A percentile compares a stretch with the other conserved stretches of the same genome.
phyloP scores from a whole-genome alignment of 352 stramenopile species.

The Globisporangium camurandrum region DNA sequence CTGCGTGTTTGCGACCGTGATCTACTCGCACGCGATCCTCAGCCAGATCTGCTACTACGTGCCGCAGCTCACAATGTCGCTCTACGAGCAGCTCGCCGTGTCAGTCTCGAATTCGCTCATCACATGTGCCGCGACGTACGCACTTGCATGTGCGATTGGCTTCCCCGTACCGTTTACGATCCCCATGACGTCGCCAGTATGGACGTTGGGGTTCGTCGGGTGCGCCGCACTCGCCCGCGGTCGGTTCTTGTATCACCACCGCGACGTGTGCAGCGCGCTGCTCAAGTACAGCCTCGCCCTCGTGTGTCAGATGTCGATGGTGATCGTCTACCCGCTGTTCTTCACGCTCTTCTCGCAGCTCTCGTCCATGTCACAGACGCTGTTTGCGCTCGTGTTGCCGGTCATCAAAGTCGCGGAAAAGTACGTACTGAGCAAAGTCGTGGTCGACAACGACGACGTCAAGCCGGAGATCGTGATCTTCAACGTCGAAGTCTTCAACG shows the following conservation, averaged over 20 bases:
- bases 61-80: conserved; percentile 13
- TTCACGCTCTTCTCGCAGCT: conserved; percentile 11
- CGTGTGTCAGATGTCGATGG: background rate
- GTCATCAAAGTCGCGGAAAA: conserved; percentile 31
- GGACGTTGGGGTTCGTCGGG: background rate
- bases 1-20: background rate
- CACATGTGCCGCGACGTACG: conserved; percentile 3
- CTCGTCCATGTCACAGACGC: conserved; percentile 7
- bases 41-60: conserved; percentile 6
- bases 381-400: conserved; percentile 19
- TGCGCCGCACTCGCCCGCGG: background rate
- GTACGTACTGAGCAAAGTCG: conserved; percentile 21
- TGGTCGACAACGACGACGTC: conserved; percentile 12
- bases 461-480: conserved; percentile 26
- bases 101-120: background rate
- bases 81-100: background rate
- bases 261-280: background rate
- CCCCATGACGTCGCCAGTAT: conserved; percentile 10
- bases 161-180: conserved; percentile 42
- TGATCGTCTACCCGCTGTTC: conserved; percentile 12
- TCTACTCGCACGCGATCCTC: conserved; percentile 1
- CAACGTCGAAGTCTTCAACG: conserved; percentile 38
- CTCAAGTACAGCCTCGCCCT: background rate
- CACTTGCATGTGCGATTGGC: conserved; percentile 14
- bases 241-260: conserved; percentile 2